Base-by-base conservation (phyloP, 2,329 filamentous ascomycete genomes). In the Aspergillus bombycis region DNA sequence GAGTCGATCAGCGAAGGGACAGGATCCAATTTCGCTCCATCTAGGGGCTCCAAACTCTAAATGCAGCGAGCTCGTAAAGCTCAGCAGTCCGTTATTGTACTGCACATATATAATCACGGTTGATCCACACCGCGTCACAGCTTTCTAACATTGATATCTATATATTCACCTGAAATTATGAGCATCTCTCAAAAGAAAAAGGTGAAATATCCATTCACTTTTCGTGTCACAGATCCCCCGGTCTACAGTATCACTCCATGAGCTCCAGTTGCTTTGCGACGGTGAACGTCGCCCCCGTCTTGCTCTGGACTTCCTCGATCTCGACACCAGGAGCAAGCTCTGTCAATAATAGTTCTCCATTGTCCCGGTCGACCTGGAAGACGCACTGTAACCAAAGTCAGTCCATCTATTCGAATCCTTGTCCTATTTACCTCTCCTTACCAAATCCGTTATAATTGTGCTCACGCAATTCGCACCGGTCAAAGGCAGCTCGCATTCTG, bases 391-490 rank as follows among this genome's bases (percentile, higher is more conserved):
- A 92, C 85, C 23, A 30, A 21, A 6, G 46, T 62, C 19, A 62
- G 28, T n/a, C 7, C 36, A n/a, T 14, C 12, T 38, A 26, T 38
- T 36, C 34, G 38, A 38, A 23, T 14, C 3, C 21, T 38, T 5
- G 36, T 14, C 11, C 32, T 21, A 14, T 19, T 19, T 28, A 16
- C 50, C n/a, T 50, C 10, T 7, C 83, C 87, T 79, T 75, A 89
- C 89, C 73, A 94, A 76, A 68, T 95, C 89, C 0, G 89, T 91
- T 62, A 91, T 90, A 62, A 91, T 90, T 3, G 88, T 90, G 80
- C 87, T 90, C 9, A 91, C 89, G n/a, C 88, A 86, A 41, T 82
- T 80, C 41, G 86, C 87, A 0, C 89, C 89, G 0, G 89, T 91
- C 70, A 91, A 74, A 1, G 89, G 89, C 73, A 91, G 77, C 3